phyloP scores from a whole-genome alignment of 306 rosid genomes.

The Datisca glomerata region DNA sequence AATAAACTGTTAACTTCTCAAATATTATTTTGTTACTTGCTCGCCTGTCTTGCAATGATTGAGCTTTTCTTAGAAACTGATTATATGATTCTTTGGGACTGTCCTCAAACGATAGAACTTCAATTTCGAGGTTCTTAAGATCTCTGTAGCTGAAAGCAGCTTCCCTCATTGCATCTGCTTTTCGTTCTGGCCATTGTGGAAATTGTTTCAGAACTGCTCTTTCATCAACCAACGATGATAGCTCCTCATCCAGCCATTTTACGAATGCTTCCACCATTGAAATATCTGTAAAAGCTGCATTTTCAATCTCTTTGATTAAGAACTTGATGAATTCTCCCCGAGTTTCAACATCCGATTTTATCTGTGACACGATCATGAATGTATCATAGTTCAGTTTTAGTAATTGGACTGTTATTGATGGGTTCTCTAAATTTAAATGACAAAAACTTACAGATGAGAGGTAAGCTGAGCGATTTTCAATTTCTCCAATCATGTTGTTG shows the following conservation, averaged over 20 bases:
- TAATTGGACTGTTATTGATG: too few species aligned
- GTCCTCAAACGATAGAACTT: conserved; percentile 49
- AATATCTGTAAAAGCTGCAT: conserved; percentile 34
- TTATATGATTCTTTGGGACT: conserved; percentile 42
- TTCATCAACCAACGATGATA: conserved; percentile 74
- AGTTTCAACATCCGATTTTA: conserved; percentile 70
- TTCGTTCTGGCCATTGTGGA: conserved; percentile 82
- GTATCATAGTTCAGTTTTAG: too few species aligned
- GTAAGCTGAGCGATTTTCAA: conserved; percentile 67
- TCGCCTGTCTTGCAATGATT: conserved; percentile 96
- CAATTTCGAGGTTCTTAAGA: conserved; percentile 54
- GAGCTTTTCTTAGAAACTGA: conserved; percentile 56
- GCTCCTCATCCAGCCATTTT: conserved; percentile 65
- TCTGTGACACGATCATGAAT: too few species aligned
- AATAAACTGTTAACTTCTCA: not conserved
- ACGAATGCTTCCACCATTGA: conserved; percentile 67
- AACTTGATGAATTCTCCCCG: conserved; percentile 63
- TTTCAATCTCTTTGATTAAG: conserved; percentile 51
- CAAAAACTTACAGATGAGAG: conserved; percentile 83
- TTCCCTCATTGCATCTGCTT: conserved; percentile 75
- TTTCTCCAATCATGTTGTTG: conserved; percentile 93
- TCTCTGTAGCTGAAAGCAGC: conserved; percentile 73
- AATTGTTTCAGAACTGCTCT: conserved; percentile 78
- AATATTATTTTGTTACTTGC: conserved; percentile 33
- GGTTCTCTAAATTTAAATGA: too few species aligned